A percentile compares a stretch with the other conserved stretches of the same genome.
phyloP scores from a whole-genome alignment of 345 rosid species.

The Syzygium aqueum region DNA sequence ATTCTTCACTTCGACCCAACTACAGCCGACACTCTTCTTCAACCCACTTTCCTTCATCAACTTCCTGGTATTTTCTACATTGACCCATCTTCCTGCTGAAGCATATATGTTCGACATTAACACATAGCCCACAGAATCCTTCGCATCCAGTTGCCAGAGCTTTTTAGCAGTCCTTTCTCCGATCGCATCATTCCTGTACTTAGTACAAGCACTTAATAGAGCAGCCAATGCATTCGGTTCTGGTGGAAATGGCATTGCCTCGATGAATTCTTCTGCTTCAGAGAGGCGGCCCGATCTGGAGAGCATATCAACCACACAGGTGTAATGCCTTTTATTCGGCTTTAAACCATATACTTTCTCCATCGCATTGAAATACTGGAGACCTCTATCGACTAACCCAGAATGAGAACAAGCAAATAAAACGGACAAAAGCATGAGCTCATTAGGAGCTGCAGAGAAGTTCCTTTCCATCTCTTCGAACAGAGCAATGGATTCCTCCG shows the following conservation, averaged over 20 bases:
- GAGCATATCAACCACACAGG: constrained; percentile 51
- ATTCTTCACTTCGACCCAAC: constrained; percentile 50
- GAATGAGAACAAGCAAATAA: constrained; percentile 54
- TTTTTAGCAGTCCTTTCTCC: constrained; percentile 34
- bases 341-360: constrained; percentile 26
- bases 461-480: constrained; percentile 36
- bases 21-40: constrained; percentile 41
- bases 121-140: constrained; percentile 27
- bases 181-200: constrained; percentile 29
- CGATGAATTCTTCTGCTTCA: constrained; percentile 46
- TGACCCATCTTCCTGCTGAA: constrained; percentile 47
- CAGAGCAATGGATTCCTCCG: constrained; percentile 26
- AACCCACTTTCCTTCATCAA: constrained; percentile 42
- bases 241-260: constrained; percentile 38
- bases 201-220: constrained; percentile 44
- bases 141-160: constrained; percentile 25
- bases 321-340: constrained; percentile 36
- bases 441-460: constrained; percentile 24
- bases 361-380: constrained; percentile 31
- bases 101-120: constrained; percentile 55
- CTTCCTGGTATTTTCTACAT: constrained; percentile 33
- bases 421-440: constrained; percentile 33
- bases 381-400: constrained; percentile 38
- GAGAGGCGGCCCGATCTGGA: constrained; percentile 44
- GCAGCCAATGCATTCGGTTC: constrained; percentile 41